Conservation (phyloP, 2,329 filamentous ascomycete genomes). For the Fusarium falciforme region DNA sequence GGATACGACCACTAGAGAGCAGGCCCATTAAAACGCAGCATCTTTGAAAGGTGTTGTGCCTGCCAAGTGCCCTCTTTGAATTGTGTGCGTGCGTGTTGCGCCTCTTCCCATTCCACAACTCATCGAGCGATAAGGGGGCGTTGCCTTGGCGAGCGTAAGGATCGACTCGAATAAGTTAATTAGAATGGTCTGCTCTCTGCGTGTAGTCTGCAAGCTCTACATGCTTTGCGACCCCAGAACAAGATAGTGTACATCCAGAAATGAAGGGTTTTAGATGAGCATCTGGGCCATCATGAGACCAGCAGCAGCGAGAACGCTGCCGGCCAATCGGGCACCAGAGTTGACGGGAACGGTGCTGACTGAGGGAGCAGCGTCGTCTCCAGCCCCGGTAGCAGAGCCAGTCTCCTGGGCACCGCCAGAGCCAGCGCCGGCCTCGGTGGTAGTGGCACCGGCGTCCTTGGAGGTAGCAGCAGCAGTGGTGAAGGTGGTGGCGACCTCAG, state of each 20-base stretch:
- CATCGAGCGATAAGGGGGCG: slow-evolving; percentile 25
- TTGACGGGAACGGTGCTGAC: slow-evolving; percentile 38
- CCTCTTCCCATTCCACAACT: slow-evolving; percentile 21
- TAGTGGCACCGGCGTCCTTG: slow-evolving; percentile 29
- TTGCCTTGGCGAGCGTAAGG: slow-evolving; percentile 43
- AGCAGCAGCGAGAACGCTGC: slow-evolving; percentile 43
- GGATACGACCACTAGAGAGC: slow-evolving; percentile 30
- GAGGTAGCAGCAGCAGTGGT: slow-evolving; percentile 27
- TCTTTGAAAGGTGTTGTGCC: slow-evolving; percentile 35
- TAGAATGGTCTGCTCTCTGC: slow-evolving; percentile 46
- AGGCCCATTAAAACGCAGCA: slow-evolving; percentile 41
- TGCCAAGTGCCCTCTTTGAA: slow-evolving; percentile 30
- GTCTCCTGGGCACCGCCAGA: slow-evolving; percentile 24
- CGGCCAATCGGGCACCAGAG: slow-evolving; percentile 44
- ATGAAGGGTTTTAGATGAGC: slow-evolving; percentile 43
- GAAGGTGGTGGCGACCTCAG: slow-evolving; percentile 30
- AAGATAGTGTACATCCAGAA: slow-evolving; percentile 44
- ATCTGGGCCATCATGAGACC: slow-evolving; percentile 47
- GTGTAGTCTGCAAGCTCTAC: slow-evolving; percentile 38
- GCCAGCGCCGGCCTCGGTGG: slow-evolving; percentile 15
- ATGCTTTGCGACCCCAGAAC: slow-evolving; percentile 39
- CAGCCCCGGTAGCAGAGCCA: slow-evolving; percentile 18
- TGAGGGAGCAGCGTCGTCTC: slow-evolving; percentile 26
- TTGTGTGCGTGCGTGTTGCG: slow-evolving; percentile 14
- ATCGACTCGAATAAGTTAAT: slow-evolving; percentile 47